Percentiles rank a stretch among this genome's conserved stretches.
These are phyloP conservation scores for Toxicodendron radicans DNA, from an alignment of 345 rosid genomes.

Conservation along the genomic window DNA sequence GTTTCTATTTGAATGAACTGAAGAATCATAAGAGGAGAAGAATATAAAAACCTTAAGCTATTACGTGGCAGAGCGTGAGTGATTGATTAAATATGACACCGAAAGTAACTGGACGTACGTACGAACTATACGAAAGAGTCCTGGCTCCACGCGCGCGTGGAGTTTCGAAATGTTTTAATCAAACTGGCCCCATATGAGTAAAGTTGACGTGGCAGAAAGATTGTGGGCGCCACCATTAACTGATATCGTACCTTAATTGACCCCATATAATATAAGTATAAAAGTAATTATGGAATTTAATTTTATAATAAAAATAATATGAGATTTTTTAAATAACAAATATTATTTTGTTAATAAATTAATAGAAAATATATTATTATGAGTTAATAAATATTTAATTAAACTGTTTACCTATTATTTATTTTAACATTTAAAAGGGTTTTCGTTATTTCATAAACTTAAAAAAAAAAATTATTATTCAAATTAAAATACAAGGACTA, in stretches of 20 bases:
- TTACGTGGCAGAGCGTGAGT: slow-evolving; percentile 1
- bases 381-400: neutral
- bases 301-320: too few relatives aligned
- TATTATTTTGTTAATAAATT: too few relatives aligned
- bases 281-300: too few relatives aligned
- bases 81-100: neutral
- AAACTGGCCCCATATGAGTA: neutral
- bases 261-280: too few relatives aligned
- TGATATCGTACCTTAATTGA: too few relatives aligned
- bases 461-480: too few relatives aligned
- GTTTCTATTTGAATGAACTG: slow-evolving; percentile 2
- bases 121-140: slow-evolving; percentile 15
- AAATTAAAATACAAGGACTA: too few relatives aligned
- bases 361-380: too few relatives aligned
- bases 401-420: too few relatives aligned
- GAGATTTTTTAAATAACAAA: too few relatives aligned
- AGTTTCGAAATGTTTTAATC: neutral
- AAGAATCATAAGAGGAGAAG: neutral
- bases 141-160: neutral
- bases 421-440: too few relatives aligned
- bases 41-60: neutral
- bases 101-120: slow-evolving; percentile 19
- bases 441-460: too few relatives aligned
- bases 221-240: neutral
- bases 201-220: neutral